Conservation (phyloP, 768 basidiomycete species). For the Lactifluus subvellereus region DNA sequence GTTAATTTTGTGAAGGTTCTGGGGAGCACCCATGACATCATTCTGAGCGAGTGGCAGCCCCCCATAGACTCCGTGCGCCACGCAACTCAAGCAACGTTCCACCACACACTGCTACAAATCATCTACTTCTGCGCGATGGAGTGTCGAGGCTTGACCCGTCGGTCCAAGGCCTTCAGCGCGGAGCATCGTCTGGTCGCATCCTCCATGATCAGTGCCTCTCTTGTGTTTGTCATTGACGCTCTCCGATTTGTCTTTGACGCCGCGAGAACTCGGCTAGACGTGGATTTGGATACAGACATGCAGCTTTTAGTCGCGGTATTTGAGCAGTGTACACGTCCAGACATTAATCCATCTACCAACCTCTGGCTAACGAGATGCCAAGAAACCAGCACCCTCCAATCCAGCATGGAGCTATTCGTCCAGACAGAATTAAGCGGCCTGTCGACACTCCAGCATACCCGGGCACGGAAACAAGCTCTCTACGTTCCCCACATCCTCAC, state of each 20-base stretch:
- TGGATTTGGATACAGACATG: conserved; percentile 75
- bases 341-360: conserved; percentile 61
- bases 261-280: conserved; percentile 49
- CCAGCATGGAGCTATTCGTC: conserved; percentile 67
- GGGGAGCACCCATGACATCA: conserved; percentile 53
- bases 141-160: conserved; percentile 44
- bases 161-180: conserved; percentile 48
- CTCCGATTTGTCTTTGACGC: conserved; percentile 58
- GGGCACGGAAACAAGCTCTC: conserved; percentile 56
- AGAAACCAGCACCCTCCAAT: conserved; percentile 70
- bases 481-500: conserved; percentile 75
- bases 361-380: conserved; percentile 78
- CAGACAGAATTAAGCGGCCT: conserved; percentile 65
- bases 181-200: conserved; percentile 58
- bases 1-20: conserved; percentile 57
- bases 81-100: conserved; percentile 60
- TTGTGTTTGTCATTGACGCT: conserved; percentile 64
- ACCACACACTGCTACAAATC: conserved; percentile 73
- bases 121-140: conserved; percentile 72
- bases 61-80: conserved; percentile 71
- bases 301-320: conserved; percentile 79
- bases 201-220: conserved; percentile 53
- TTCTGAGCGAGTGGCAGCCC: conserved; percentile 68
- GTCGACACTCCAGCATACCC: conserved; percentile 57
- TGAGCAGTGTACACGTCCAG: conserved; percentile 66